Evolutionary conservation across 306 rosid species (phyloP), one percentile per base, ranked within the genome.

Genomic region (Alnus rubra): DNA sequence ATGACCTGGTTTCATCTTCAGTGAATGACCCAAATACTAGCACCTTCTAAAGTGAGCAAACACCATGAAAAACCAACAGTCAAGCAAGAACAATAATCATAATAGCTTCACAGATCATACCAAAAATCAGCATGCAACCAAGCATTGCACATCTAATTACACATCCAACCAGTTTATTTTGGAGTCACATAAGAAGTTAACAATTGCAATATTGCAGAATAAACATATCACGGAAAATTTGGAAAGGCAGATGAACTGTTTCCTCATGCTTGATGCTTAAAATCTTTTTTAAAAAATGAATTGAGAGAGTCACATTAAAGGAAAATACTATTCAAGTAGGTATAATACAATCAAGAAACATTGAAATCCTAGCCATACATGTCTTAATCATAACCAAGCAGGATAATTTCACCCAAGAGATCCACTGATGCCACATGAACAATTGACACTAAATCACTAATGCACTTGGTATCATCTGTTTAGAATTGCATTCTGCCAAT

Each of bases 11-110:
- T 86, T 96, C 99, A 30, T 96, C 98, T 83, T 96, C 99, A 23
- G 89, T 81, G 79, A 96, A 96, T 54, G 99, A 93, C 74, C 99
- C 99, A 82, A 96, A 96, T 23, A 96, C 5, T 7, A 96, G 44
- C 68, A 91, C 62, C 97, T 89, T 76, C 56, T 58, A 71, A 28
- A 68, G 37, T 60, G 76, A 59, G 14, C 77, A 80, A 49, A 80
- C 73, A 55, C 45, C 52, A 68, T 19, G 44, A 9, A 71, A 69
- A 67, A 64, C 74, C 19, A 72, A 54, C 31, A 69, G 56, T 51
- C 71, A 44, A 52, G 47, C 76, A 81, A 39, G 55, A 65, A 37
- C 45, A 59, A 77, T 51, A 39, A 9, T 1, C 1, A 12, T 47
- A 77, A 76, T 14, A 48, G 73, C 58, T 28, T 71, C 62, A 67